Evolutionary conservation across 345 rosid species (phyloP), one percentile per base, ranked within the genome.

Genomic region (Jatropha curcas): DNA sequence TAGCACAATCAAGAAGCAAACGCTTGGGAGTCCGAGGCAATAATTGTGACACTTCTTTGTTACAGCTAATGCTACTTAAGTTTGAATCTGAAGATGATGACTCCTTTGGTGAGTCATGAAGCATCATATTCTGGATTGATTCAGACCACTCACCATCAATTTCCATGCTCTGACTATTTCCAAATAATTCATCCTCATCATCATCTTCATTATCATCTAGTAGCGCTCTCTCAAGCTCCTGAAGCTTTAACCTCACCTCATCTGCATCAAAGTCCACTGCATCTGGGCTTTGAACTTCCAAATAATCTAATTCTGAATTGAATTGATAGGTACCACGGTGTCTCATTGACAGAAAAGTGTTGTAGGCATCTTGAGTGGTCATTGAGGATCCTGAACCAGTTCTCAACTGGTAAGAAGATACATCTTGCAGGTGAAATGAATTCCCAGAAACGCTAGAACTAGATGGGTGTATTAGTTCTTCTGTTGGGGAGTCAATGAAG

Each of bases 221-320:
- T 41, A 95, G 80, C 12, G 84, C 96, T 84, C 92, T 89, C 79
- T 95, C 99, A 46, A 95, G 88, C 65, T 95, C 99, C 76, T 84
- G 87, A 78, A 95, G 86, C 86, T 89, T 95, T 69, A 90, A 64
- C 76, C 86, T 88, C 89, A 95, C 74, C 22, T 76, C 77, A 72
- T 87, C 85, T 73, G 87, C 83, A 65, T 86, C 88, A 63, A 76
- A 88, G 51, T 86, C 92, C 53, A 74, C 78, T 19, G 77, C 74
- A 77, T 83, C 92, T 65, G 82, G 82, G 75, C 87, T 81, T 59
- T 79, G 86, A 60, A 74, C 65, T 63, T 86, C 84, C 78, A 86
- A 46, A 79, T 70, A 84, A 63, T 80, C 86, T 30, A 84, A 75
- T 60, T 76, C 84, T 16, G 72, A 81, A 60, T 56, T 85, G 57